These are phyloP conservation scores for Phialemonium atrogriseum DNA, from an alignment of 2,329 filamentous ascomycete genomes.

Conservation along the genomic window DNA sequence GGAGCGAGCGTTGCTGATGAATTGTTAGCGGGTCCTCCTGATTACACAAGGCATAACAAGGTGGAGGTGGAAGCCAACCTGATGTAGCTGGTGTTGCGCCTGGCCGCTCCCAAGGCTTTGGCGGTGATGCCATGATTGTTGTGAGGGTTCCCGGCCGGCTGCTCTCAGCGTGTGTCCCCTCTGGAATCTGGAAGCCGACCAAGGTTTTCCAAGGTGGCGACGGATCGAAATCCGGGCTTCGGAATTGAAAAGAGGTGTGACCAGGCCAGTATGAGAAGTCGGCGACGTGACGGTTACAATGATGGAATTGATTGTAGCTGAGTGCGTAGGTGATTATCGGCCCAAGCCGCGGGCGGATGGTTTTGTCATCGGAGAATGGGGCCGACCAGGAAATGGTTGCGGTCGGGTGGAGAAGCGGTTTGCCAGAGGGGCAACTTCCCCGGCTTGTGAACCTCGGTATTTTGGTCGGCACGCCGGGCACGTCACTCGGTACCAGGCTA, in stretches of 20 bases:
- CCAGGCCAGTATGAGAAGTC: too few species aligned
- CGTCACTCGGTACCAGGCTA: too few species aligned
- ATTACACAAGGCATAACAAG: too few species aligned
- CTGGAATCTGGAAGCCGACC: not conserved
- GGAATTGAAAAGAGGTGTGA: not conserved
- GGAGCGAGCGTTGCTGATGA: constrained; percentile 30
- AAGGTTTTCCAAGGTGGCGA: not conserved
- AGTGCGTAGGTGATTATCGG: too few species aligned
- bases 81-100: constrained; percentile 45
- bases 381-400: constrained; percentile 4
- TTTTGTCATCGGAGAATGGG: constrained; percentile 1
- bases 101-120: constrained; percentile 92
- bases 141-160: not conserved
- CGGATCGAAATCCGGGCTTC: not conserved
- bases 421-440: constrained; percentile 3
- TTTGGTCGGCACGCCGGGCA: too few species aligned
- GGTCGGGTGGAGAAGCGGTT: constrained; percentile 1
- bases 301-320: too few species aligned
- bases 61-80: constrained; percentile 31
- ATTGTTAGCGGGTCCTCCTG: too few species aligned
- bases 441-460: constrained; percentile 15
- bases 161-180: not conserved
- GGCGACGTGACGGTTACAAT: too few species aligned
- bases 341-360: too few species aligned
- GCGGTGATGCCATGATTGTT: constrained; percentile 67